Base-by-base conservation (phyloP, 495 filamentous ascomycete genomes). In the Cercophora scortea region DNA sequence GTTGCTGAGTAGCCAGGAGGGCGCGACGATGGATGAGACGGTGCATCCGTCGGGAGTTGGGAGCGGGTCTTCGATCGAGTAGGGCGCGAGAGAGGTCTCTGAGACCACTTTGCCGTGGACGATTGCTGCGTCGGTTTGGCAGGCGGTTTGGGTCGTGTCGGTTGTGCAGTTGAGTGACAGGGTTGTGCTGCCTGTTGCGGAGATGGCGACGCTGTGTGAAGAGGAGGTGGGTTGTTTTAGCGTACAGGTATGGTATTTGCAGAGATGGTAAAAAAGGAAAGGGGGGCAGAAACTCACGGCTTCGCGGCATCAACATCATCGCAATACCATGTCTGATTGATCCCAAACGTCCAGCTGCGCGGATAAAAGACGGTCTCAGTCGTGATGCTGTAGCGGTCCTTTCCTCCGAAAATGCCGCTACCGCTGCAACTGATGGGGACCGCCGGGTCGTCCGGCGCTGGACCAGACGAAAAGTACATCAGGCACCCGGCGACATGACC, bases 41-140 rank as follows among this genome's bases (percentile, higher is more conserved):
- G 63, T 68, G 51, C 63, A 68, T 13, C 59, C 57, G 17, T 62
- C 59, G 12, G 48, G 42, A 0, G 50, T 47, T 0, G 58, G 54
- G 7, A 64, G 47, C 25, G 63, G 63, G 47, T 62, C 63, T 41
- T 56, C 52, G 46, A 68, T 60, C 5, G 56, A 56, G 52, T 61
- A 68, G 0, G 63, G 61, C 3, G 57, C 46, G 0, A 68, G 57
- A 1, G 48, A 33, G 6, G 32, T 36, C 9, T 54, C 9, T 2
- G 55, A 54, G n/a, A 56, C 19, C 7, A 56, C 18, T 8, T 51
- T 46, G 16, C 63, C 63, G 16, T 33, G 8, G 34, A 60, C 48
- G 16, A 33, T 38, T 4, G 36, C 48, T 25, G 43, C 41, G 33
- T 55, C 56, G 35, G 52, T 55, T 3, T 53, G 33, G 55, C 58